Evolutionary conservation across 2,329 filamentous ascomycete genomes (phyloP), one percentile per base, ranked within the genome.

Genomic region (Penicillium capsulatum): DNA sequence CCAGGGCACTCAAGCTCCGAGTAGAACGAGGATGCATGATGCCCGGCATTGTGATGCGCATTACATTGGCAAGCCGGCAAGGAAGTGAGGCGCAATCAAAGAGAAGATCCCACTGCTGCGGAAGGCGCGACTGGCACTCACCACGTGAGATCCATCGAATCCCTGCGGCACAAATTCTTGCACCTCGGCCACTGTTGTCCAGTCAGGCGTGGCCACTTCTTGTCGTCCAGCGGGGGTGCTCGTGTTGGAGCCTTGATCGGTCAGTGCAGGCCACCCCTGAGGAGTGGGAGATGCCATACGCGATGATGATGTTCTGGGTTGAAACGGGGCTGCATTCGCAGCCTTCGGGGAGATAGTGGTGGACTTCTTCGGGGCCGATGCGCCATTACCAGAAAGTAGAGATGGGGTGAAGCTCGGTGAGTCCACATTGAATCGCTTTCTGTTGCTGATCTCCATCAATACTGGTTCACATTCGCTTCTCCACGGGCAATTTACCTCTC

Each of bases 341-440:
- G 87, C 85, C 66, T 94, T 89, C 1, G 89, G 87, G 6, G 90
- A 92, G 49, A 97, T 89, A 8, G 66, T 62, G 7, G 83, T 83
- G 7, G 83, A 76, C 56, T 84, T 84, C 65, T 88, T 88, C 16
- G 59, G 46, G 2, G 54, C 53, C 9, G 59, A 60, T 2, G 60
- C 59, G 24, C 65, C 66, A 37, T 68, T 68, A 20, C 59, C 55
- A 22, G 64, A 58, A 11, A 66, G 43, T 17, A 63, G 37, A 10
- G 78, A 69, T 26, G 91, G 91, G 0, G 88, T 96, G 64, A 98
- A 98, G 33, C 91, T 87, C 9, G 92, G 91, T 7, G 92, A 97
- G 58, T 97, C 92, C 59, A 95, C 92, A 65, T 94, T 98, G 52
- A 98, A 75, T 17, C 84, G 74, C 65, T 89, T 92, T 66, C 87